These are phyloP conservation scores for Starmera caribaea DNA, from an alignment of 805 yeast genomes.

Conservation along the genomic window DNA sequence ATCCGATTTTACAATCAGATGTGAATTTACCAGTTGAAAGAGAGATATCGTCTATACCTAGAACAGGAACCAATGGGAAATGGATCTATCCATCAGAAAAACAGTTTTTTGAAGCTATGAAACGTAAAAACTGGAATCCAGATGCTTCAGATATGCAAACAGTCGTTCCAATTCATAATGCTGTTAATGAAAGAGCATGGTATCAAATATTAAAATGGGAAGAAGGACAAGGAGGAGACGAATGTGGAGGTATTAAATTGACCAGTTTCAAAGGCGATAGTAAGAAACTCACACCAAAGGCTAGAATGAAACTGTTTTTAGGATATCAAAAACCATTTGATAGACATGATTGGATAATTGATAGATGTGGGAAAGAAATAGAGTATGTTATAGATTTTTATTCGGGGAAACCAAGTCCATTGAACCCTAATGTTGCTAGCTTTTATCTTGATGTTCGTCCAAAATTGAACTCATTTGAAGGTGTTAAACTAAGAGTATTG, in stretches of 20 bases:
- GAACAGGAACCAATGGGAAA: slow-evolving; percentile 56
- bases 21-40: slow-evolving; percentile 58
- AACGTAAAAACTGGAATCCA: slow-evolving; percentile 83
- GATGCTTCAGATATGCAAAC: slow-evolving; percentile 74
- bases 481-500: slow-evolving; percentile 56
- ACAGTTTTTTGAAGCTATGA: slow-evolving; percentile 92
- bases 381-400: slow-evolving; percentile 95
- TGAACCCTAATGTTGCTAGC: slow-evolving; percentile 38
- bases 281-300: slow-evolving; percentile 79
- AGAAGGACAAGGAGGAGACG: slow-evolving; percentile 38
- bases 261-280: slow-evolving; percentile 88
- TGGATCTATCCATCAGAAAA: slow-evolving; percentile 96
- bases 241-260: slow-evolving; percentile 79
- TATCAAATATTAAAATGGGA: slow-evolving; percentile 79
- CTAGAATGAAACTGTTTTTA: slow-evolving; percentile 52
- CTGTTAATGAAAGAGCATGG: slow-evolving; percentile 94
- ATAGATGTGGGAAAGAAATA: slow-evolving; percentile 72
- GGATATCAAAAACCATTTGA: slow-evolving; percentile 84
- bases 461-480: slow-evolving; percentile 74
- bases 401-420: slow-evolving; percentile 38
- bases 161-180: slow-evolving; percentile 89
- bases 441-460: slow-evolving; percentile 90
- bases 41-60: slow-evolving; percentile 73
- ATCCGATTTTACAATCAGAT: slow-evolving; percentile 24
- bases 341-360: slow-evolving; percentile 90